Conservation (phyloP, 2,329 filamentous ascomycete species). For the Sporothrix mexicana region DNA sequence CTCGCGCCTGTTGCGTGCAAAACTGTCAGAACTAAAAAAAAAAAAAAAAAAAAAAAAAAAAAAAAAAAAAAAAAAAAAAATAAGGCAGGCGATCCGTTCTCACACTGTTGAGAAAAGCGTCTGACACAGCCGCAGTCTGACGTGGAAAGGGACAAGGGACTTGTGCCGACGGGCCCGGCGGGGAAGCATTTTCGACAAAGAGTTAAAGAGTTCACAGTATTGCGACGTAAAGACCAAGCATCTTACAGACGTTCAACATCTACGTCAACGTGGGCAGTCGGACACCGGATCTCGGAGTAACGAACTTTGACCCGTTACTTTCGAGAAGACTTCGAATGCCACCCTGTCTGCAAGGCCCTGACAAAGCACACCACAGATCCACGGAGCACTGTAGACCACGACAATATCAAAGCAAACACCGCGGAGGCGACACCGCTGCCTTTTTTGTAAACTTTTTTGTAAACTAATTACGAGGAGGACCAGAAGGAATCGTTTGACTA, state of each 20-base stretch:
- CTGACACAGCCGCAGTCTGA: neutral
- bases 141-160: neutral
- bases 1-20: neutral
- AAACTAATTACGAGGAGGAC: neutral
- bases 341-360: neutral
- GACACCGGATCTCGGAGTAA: conserved; percentile 12
- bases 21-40: conserved; percentile 15
- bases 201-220: too few relatives aligned
- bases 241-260: neutral
- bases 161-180: conserved; percentile 7
- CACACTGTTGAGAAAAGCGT: neutral
- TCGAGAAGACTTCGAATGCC: neutral
- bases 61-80: neutral
- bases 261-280: neutral
- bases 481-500: neutral
- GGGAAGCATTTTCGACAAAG: too few relatives aligned
- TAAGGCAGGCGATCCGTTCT: neutral
- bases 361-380: neutral
- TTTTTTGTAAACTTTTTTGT: neutral
- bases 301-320: neutral
- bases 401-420: neutral
- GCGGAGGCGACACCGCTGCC: neutral
- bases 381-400: neutral
- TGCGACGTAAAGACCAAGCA: too few relatives aligned
- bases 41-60: neutral